These are phyloP conservation scores for Saccharomycopsis microspora DNA, from an alignment of 805 yeast genomes.

Conservation along the genomic window DNA sequence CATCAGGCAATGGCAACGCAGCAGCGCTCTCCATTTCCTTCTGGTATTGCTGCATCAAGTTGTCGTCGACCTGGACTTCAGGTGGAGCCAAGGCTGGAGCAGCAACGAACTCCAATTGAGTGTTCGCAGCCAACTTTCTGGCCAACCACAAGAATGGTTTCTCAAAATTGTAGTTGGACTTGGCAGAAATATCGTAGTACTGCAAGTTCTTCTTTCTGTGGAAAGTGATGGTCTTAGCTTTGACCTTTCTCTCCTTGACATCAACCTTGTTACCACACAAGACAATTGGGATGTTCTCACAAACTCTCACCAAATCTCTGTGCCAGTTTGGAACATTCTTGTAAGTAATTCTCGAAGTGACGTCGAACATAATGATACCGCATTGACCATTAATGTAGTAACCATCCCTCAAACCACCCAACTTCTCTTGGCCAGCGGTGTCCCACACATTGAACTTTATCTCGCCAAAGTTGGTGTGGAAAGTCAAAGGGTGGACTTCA, in stretches of 20 bases:
- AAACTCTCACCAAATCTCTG: conserved; percentile 98
- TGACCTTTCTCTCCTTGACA: conserved; percentile 98
- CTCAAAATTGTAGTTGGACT: conserved; percentile 98
- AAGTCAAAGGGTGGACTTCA: conserved; percentile 96
- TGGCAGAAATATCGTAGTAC: conserved; percentile 98
- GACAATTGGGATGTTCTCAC: conserved; percentile 99
- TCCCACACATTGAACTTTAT: conserved; percentile 99
- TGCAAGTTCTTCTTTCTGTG: conserved; percentile 99
- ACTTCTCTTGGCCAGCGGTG: conserved; percentile 99
- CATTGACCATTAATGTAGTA: conserved; percentile 99
- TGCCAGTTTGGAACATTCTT: conserved; percentile 99
- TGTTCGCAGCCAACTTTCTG: conserved; percentile 96
- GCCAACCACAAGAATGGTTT: conserved; percentile 99
- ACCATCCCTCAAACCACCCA: conserved; percentile 99
- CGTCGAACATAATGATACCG: conserved; percentile 99
- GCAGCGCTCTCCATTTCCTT: conserved; percentile 99
- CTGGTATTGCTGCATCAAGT: conserved; percentile 96
- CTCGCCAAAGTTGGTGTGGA: conserved; percentile 98
- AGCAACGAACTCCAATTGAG: conserved; percentile 95
- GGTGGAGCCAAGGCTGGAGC: conserved; percentile 99
- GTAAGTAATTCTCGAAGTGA: conserved; percentile 97
- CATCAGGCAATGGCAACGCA: conserved; percentile 99
- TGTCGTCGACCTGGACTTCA: conserved; percentile 95
- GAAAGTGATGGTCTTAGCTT: conserved; percentile 99
- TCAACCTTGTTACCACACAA: conserved; percentile 99